Percentiles rank a stretch among this genome's conserved stretches.
Conservation (phyloP, 495 filamentous ascomycete species). For the Annulohypoxylon nitens region DNA sequence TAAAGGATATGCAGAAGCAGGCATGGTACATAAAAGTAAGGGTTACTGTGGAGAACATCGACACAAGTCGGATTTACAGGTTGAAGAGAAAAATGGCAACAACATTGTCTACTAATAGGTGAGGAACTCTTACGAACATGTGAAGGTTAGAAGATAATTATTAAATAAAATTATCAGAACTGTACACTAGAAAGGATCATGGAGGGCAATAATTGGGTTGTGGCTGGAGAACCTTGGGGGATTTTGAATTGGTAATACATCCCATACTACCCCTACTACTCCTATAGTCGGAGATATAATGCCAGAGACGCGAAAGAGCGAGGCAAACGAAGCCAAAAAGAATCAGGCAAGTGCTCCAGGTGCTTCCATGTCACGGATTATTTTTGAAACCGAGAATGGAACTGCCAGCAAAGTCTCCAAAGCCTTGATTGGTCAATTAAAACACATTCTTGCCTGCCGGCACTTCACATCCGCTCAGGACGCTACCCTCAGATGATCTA, state of each 20-base stretch:
- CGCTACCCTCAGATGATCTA: conserved; percentile 1
- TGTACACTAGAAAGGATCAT: background rate
- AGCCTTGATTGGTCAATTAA: conserved; percentile 19
- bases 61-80: background rate
- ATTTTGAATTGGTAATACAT: conserved; percentile 28
- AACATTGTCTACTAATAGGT: background rate
- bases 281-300: conserved; percentile 34
- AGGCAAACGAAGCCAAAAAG: conserved; percentile 1
- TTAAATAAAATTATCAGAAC: background rate
- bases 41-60: conserved; percentile 2
- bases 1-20: background rate
- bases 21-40: background rate
- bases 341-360: conserved; percentile 1
- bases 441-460: conserved; percentile 5
- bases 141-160: background rate
- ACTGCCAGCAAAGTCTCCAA: conserved; percentile 5
- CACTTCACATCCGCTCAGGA: background rate
- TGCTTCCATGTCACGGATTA: conserved; percentile 17
- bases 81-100: background rate
- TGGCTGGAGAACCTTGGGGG: background rate
- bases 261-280: conserved; percentile 2
- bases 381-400: conserved; percentile 41
- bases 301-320: conserved; percentile 36
- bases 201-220: background rate
- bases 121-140: background rate